These are phyloP conservation scores for Eimeria acervulina DNA, from an alignment of 169 alveolate genomes.

Conservation along the genomic window DNA sequence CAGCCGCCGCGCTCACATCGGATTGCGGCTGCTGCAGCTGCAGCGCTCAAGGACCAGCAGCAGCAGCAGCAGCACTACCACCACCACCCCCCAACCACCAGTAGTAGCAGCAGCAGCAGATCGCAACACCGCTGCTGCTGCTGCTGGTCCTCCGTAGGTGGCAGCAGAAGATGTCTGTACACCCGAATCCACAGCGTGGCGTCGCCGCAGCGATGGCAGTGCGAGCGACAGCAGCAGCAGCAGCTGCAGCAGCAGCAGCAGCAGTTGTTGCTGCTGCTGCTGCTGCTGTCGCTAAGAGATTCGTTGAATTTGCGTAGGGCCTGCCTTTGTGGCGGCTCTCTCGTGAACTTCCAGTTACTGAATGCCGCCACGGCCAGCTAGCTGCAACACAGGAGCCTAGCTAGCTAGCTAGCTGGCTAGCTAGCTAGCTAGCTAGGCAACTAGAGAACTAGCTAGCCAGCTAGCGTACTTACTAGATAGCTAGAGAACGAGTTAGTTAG, in stretches of 20 bases:
- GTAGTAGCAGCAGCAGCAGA: no score
- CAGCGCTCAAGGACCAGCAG: not conserved
- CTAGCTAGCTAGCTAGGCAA: not conserved
- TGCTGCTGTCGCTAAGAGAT: not conserved
- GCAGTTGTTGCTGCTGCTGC: not conserved
- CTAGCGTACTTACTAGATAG: not conserved
- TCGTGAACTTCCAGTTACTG: not conserved
- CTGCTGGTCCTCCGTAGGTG: no score
- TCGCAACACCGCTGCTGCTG: conserved; percentile 5
- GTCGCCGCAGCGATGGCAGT: no score
- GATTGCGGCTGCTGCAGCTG: conserved; percentile 20
- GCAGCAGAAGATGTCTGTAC: no score
- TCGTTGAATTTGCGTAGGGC: no score
- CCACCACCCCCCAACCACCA: not conserved
- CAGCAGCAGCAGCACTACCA: no score
- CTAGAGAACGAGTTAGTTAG: not conserved
- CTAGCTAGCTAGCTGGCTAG: conserved; percentile 10
- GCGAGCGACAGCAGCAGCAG: no score
- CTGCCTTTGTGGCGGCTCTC: no score
- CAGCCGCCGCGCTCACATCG: not conserved
- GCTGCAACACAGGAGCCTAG: not conserved
- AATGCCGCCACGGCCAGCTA: not conserved
- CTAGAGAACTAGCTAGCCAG: not conserved
- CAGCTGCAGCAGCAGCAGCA: no score
- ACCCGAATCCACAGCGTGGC: no score